Evolutionary conservation across 345 rosid species (phyloP), one percentile per base, ranked within the genome.

Genomic region (Laguncularia racemosa): DNA sequence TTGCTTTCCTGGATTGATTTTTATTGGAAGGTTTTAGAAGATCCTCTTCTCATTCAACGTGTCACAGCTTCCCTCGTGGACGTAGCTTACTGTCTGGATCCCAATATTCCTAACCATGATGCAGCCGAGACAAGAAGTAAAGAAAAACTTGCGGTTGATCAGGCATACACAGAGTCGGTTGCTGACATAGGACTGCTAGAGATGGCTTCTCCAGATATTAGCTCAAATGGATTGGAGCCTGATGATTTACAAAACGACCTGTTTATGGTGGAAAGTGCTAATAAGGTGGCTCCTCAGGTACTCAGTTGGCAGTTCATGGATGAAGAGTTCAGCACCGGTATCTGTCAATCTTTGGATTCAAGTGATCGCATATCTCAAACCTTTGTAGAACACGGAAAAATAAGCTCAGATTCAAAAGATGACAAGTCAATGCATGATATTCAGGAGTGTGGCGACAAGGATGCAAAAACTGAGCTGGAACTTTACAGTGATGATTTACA

Each of bases 301-400:
- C 91, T 81, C 58, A 83, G 84, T 65, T 75, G 86, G 93, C 86
- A 83, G 26, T 62, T 84, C 62, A 63, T 76, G 56, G 91, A 76
- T 3, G 91, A 89, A 50, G 91, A 89, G 67, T 67, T 86, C 71
- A 80, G 85, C 53, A 84, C 78, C 61, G 65, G 81, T 55, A 69
- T 76, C 44, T 78, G 73, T 26, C 80, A 79, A 57, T 80, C 92
- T 19, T 38, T 84, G 57, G 84, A 81, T 59, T 81, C 95, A 2
- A 90, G 88, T 62, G 95, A 84, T 50, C 73, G 82, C 50, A 77
- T 82, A 61, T 88, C 89, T 14, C 92, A 90, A 64, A 77, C 90
- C 53, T 21, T 88, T 44, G 72, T 60, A 38, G 84, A 87, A 16
- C 75, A 85, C 16, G 60, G 55, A 1, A 84, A 73, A 16, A 65